A percentile compares a stretch with the other conserved stretches of the same genome.
These are phyloP conservation scores for Candida fluviatilis DNA, from an alignment of 805 yeast species.

Conservation along the genomic window DNA sequence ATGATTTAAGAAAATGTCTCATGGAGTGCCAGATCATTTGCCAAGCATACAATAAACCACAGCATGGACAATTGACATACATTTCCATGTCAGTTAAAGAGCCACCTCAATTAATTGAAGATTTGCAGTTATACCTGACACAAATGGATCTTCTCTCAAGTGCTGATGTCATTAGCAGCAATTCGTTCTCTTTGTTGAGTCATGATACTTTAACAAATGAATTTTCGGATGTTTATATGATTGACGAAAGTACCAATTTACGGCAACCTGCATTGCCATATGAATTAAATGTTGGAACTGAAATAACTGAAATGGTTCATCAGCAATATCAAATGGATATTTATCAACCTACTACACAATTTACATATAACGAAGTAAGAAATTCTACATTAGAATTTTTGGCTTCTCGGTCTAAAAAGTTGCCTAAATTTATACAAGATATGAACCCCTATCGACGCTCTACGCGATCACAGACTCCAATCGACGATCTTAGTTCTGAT, in stretches of 20 bases:
- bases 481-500: constrained; percentile 2
- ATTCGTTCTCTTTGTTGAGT: constrained; percentile 21
- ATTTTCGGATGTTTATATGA: constrained; percentile 26
- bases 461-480: constrained; percentile 5
- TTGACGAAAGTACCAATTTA: constrained; percentile 29
- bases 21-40: constrained; percentile 43
- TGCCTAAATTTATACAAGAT: constrained; percentile 27
- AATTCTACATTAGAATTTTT: constrained; percentile 17
- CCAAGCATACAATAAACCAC: constrained; percentile 5
- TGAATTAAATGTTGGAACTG: constrained; percentile 33
- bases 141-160: constrained; percentile 22
- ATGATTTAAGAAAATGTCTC: constrained; percentile 47
- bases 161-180: constrained; percentile 23
- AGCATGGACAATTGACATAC: neutral
- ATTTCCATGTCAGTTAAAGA: neutral
- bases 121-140: constrained; percentile 6
- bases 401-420: constrained; percentile 31
- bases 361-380: constrained; percentile 11
- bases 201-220: constrained; percentile 30
- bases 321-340: neutral
- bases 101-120: neutral
- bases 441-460: constrained; percentile 16
- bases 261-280: constrained; percentile 29
- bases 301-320: constrained; percentile 7
- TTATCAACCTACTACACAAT: constrained; percentile 3